Conservation (phyloP, 1,284 basidiomycete genomes). For the Moesziomyces parantarcticus region DNA sequence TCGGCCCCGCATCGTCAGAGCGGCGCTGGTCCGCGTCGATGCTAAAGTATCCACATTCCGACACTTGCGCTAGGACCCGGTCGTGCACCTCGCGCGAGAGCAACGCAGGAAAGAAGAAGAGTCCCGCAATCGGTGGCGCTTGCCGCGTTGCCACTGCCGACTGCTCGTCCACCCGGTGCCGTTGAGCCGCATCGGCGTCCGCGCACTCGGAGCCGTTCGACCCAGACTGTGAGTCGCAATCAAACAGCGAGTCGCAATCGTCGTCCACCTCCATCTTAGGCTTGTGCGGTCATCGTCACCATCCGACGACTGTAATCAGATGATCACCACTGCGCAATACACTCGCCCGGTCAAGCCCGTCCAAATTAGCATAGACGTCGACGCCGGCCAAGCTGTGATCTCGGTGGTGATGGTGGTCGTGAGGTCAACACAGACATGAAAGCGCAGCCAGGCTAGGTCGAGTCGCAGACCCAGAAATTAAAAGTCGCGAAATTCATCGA, state of each 20-base stretch:
- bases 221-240: slow-evolving; percentile 33
- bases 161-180: neutral
- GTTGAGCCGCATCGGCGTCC: neutral
- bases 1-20: neutral
- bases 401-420: no score
- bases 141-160: slow-evolving; percentile 15
- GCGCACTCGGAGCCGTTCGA: slow-evolving; percentile 6
- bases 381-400: no score
- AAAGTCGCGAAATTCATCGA: no score
- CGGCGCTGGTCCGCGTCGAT: neutral
- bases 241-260: slow-evolving; percentile 35
- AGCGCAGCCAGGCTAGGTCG: no score
- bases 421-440: no score
- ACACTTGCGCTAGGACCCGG: slow-evolving; percentile 20
- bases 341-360: no score
- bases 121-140: slow-evolving; percentile 19
- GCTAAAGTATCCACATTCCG: slow-evolving; percentile 40
- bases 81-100: slow-evolving; percentile 23
- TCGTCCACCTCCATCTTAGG: slow-evolving; percentile 11
- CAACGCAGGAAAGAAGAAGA: slow-evolving; percentile 39
- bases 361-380: no score
- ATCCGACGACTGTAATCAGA: no score
- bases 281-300: no score
- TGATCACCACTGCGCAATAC: no score
- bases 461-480: no score